A percentile compares a stretch with the other conserved stretches of the same genome.
phyloP scores from a whole-genome alignment of 495 filamentous ascomycete genomes.

The Talaromyces liani region DNA sequence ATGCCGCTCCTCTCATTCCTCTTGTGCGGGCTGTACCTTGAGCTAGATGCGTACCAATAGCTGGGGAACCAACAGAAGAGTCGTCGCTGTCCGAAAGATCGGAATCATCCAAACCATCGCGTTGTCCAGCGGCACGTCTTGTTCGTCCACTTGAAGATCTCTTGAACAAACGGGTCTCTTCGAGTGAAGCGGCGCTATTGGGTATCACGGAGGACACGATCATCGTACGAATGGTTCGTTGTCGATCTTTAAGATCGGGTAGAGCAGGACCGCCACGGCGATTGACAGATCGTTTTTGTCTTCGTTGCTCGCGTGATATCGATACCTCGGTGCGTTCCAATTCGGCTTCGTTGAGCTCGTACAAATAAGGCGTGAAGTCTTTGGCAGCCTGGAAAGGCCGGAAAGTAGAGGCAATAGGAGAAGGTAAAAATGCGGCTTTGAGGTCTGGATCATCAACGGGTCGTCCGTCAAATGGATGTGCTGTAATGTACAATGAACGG shows the following conservation, averaged over 20 bases:
- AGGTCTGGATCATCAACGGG: slow-evolving; percentile 89
- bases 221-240: slow-evolving; percentile 81
- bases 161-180: slow-evolving; percentile 83
- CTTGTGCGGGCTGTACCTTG: slow-evolving; percentile 79
- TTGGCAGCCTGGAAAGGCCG: slow-evolving; percentile 84
- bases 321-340: slow-evolving; percentile 87
- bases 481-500: slow-evolving; percentile 83
- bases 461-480: slow-evolving; percentile 90
- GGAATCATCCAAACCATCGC: slow-evolving; percentile 68
- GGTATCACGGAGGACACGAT: slow-evolving; percentile 88
- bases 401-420: slow-evolving; percentile 75
- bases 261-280: slow-evolving; percentile 88
- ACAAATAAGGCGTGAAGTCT: slow-evolving; percentile 87
- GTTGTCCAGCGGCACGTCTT: slow-evolving; percentile 37
- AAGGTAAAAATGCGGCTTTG: slow-evolving; percentile 73
- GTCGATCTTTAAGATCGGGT: slow-evolving; percentile 91
- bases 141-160: slow-evolving; percentile 50
- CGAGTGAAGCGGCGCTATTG: slow-evolving; percentile 69
- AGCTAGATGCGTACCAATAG: slow-evolving; percentile 55
- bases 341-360: slow-evolving; percentile 86
- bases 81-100: slow-evolving; percentile 86
- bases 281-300: slow-evolving; percentile 92
- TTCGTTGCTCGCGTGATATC: slow-evolving; percentile 82
- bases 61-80: slow-evolving; percentile 79
- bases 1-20: slow-evolving; percentile 78